Base-by-base conservation (phyloP, 2,329 filamentous ascomycete species). In the Boeremia lycopersici region DNA sequence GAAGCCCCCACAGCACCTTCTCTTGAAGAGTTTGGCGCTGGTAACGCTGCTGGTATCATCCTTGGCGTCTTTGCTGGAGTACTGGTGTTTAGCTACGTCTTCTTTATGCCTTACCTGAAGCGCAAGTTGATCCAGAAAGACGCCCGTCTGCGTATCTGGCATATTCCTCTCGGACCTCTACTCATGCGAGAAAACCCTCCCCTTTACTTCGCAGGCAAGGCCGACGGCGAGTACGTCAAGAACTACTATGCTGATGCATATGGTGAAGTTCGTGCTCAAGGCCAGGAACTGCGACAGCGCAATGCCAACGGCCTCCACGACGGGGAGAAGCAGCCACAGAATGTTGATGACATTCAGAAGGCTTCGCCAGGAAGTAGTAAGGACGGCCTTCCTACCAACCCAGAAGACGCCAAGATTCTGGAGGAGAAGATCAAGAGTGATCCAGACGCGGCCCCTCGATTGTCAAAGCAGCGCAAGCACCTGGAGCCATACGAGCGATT, bases 131-230 rank as follows among this genome's bases (percentile, higher is more conserved):
- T 68, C 28, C 54, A 62, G 30, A 65, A 69, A 44, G 67, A 70
- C 36, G 42, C 65, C 11, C 64, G 66, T 2, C 41, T 69, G 26
- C 46, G 67, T 25, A 58, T 70, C 48, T 68, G 61, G 59, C 67
- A 69, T 33, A 58, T 69, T 19, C 42, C 61, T 15, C 54, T 66
- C 6, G 79, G 79, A 0, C 80, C 75, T 25, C 63, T 72, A 11
- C 73, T 78, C 6, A 65, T 71, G 52, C 74, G 53, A 42, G 76
- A 78, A 10, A 70, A 76, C 53, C 70, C 71, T 3, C 71, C 67
- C 3, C 64, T 80, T 4, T 78, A 76, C 68, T 77, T 67, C 55
- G 76, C 77, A 8, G 74, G 67, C 44, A 73, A 74, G 39, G 68
- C 68, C 4, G 65, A 78, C 11, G 57, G 57, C 40, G 60, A 69